Percentiles rank a stretch among this genome's conserved stretches.
Conservation (phyloP, 495 filamentous ascomycete species). For the Lophiostoma macrostomum region DNA sequence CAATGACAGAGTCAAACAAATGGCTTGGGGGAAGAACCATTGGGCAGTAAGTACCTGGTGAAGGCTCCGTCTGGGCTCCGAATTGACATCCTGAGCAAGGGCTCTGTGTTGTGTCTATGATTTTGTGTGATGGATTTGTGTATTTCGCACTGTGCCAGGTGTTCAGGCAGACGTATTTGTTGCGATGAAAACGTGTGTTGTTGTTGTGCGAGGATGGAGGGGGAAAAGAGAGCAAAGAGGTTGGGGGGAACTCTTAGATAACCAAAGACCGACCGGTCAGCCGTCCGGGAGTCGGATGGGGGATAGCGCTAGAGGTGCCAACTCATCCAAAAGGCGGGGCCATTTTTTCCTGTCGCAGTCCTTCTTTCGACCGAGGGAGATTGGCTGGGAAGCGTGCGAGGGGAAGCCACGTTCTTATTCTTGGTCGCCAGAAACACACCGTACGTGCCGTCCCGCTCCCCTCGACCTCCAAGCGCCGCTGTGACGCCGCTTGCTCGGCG, state of each 20-base stretch:
- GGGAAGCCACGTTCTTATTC: slow-evolving; percentile 34
- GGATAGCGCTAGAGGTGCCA: slow-evolving; percentile 28
- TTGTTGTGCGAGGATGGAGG: slow-evolving; percentile 18
- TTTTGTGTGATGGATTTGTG: slow-evolving; percentile 6
- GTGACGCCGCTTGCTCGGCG: slow-evolving; percentile 15
- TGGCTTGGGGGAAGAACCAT: slow-evolving; percentile 21
- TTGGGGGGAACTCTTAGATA: slow-evolving; percentile 24
- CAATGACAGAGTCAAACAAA: slow-evolving; percentile 7
- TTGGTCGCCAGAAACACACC: slow-evolving; percentile 11
- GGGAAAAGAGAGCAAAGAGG: slow-evolving; percentile 28
- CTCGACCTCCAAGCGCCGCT: slow-evolving; percentile 8
- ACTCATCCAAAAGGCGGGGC: slow-evolving; percentile 35
- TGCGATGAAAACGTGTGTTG: slow-evolving; percentile 1
- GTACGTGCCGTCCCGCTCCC: slow-evolving; percentile 20
- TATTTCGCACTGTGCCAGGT: slow-evolving; percentile 4
- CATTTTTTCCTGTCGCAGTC: slow-evolving; percentile 13
- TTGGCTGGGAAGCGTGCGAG: slow-evolving; percentile 26
- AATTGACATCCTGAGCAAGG: slow-evolving; percentile 37
- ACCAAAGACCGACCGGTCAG: slow-evolving; percentile 28
- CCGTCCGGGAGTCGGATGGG: slow-evolving; percentile 10
- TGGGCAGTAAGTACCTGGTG: slow-evolving; percentile 36
- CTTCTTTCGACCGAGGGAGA: slow-evolving; percentile 27
- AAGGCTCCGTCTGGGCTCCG: slow-evolving; percentile 32
- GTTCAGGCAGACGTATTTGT: background rate
- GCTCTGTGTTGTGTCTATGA: slow-evolving; percentile 23